A percentile compares a stretch with the other conserved stretches of the same genome.
These are phyloP conservation scores for Globisporangium nodosum DNA, from an alignment of 352 stramenopile species.

Conservation along the genomic window DNA sequence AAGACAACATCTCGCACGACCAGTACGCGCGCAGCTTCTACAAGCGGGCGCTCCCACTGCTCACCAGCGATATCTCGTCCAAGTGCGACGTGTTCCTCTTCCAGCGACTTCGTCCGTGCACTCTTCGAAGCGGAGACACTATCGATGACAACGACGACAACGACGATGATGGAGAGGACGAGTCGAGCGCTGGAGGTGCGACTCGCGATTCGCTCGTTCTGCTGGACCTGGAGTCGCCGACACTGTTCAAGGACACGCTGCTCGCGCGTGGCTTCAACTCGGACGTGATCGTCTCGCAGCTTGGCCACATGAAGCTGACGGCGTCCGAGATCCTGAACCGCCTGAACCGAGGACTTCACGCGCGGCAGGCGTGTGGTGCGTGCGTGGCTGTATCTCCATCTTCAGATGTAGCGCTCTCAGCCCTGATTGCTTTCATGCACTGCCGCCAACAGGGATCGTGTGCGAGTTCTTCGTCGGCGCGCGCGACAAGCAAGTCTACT, in stretches of 20 bases:
- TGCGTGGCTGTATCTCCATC: not conserved
- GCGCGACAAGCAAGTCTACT: conserved; percentile 25
- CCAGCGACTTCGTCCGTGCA: not conserved
- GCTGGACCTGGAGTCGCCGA: conserved; percentile 11
- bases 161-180: conserved; percentile 2
- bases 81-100: conserved; percentile 21
- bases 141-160: not conserved
- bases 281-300: conserved; percentile 32
- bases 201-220: not conserved
- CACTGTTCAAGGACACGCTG: conserved; percentile 17
- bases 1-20: conserved; percentile 6
- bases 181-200: not conserved
- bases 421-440: not conserved
- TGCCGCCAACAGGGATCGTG: conserved; percentile 21
- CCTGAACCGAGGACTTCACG: conserved; percentile 30
- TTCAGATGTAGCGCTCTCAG: not conserved
- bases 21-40: conserved; percentile 11
- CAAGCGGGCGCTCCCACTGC: conserved; percentile 9
- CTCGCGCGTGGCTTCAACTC: conserved; percentile 26
- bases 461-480: conserved; percentile 59
- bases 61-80: conserved; percentile 12
- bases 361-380: conserved; percentile 28
- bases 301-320: conserved; percentile 52
- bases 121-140: not conserved
- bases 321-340: conserved; percentile 50